Evolutionary conservation across 1,284 basidiomycete genomes (phyloP), one percentile per base, ranked within the genome.

Genomic region (Vanrija humicola): DNA sequence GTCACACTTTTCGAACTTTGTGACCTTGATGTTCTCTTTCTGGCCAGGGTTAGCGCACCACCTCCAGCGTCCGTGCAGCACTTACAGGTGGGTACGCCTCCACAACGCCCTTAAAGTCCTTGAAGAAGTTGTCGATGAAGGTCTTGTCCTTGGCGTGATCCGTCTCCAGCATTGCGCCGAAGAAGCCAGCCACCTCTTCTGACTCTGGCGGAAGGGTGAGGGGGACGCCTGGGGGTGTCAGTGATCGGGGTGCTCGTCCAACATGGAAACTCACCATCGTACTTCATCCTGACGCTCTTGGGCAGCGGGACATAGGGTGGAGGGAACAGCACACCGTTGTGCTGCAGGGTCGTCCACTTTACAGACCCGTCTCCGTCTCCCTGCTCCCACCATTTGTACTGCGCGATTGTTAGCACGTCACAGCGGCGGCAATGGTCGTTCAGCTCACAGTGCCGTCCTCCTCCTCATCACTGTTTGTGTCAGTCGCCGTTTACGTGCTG

Each of bases 181-280:
- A 98, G 78, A 98, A 99, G 38, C 90, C 89, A 44, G 96, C 96
- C 42, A 98, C 94, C 76, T 99, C 96, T 77, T 99, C 96, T 1
- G 94, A 82, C 64, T 88, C 89, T 14, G 83, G 85, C 14, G 90
- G 85, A 19, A 99, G 84, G 56, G 86, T 81, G 43, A 98, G 83
- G 6, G 81, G 74, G 72, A 87, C 85, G 62, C 34, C 34, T 34
- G 12, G 5, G 14, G 90, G 92, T 94, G 66, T 43, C 66, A 55
- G 54, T 62, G 51, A 55, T 26, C 28, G 21, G 38, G 16, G 26
- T 12, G n/a, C 48, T 38, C 53, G 45, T 5, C 3, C 15, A 5
- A 72, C 81, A 54, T 70, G 14, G 34, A 14, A 10, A 34, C 34
- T 12, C 34, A 34, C 94, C 95, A 63, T 95, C 85, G 76, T 98